phyloP scores from a whole-genome alignment of 1,284 basidiomycete species.

The Apiotrichum domesticum region DNA sequence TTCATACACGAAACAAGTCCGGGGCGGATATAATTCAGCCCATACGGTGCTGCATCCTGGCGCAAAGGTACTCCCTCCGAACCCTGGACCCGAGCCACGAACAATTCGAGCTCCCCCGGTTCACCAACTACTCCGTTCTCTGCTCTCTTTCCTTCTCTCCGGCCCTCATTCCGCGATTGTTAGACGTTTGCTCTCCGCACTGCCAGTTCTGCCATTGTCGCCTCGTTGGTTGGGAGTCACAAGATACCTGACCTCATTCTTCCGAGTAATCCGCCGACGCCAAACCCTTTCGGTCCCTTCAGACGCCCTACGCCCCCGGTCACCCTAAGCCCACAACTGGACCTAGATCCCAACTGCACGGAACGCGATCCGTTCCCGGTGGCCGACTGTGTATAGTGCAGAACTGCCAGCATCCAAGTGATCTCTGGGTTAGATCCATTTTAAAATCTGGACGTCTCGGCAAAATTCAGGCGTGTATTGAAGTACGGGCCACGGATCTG shows the following conservation, averaged over 20 bases:
- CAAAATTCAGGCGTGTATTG: background rate
- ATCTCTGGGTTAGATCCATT: background rate
- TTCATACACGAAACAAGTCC: constrained; percentile 2
- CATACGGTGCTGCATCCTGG: too few relatives aligned
- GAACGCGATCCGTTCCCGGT: background rate
- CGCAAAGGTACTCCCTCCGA: too few relatives aligned
- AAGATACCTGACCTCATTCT: too few relatives aligned
- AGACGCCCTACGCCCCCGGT: background rate
- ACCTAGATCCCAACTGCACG: too few relatives aligned
- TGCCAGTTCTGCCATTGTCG: background rate
- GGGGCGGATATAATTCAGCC: background rate
- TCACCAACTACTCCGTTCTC: background rate
- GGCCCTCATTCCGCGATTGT: background rate
- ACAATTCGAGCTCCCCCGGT: too few relatives aligned
- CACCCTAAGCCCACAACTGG: too few relatives aligned
- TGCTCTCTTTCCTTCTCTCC: background rate
- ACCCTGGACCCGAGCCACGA: too few relatives aligned
- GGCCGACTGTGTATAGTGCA: background rate
- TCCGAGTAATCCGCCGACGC: background rate
- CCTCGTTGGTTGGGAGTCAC: too few relatives aligned
- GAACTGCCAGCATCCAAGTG: background rate
- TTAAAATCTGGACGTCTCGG: background rate
- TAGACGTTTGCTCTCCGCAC: background rate
- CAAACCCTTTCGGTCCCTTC: background rate
- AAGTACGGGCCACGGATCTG: too few relatives aligned